Evolutionary conservation across 306 rosid genomes (phyloP).

Genomic region (Oemleria cerasiformis): DNA sequence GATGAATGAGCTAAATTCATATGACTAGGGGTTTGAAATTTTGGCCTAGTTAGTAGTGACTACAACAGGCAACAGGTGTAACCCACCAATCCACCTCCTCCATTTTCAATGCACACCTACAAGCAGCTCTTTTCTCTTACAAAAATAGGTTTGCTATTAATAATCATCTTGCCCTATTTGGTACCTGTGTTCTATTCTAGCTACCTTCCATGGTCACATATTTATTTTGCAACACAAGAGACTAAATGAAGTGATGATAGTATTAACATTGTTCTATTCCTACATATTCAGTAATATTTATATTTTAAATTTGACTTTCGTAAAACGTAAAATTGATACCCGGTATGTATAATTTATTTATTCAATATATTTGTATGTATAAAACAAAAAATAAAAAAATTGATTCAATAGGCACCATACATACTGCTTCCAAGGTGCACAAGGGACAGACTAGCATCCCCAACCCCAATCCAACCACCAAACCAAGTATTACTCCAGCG

Average conservation of each 20-base stretch:
- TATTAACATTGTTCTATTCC: not conserved
- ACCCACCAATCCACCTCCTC: slow-evolving; percentile 20
- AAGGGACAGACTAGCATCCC: too few species aligned
- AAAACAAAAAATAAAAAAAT: too few species aligned
- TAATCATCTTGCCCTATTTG: not conserved
- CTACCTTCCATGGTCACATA: not conserved
- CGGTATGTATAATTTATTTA: too few species aligned
- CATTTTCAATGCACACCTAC: not conserved
- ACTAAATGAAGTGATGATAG: not conserved
- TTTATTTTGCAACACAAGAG: not conserved
- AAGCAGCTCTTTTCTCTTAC: not conserved
- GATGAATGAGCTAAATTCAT: slow-evolving; percentile 27
- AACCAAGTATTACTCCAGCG: too few species aligned
- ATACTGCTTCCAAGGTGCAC: too few species aligned
- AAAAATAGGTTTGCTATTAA: not conserved
- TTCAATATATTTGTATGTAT: too few species aligned
- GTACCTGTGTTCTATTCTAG: not conserved
- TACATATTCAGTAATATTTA: too few species aligned
- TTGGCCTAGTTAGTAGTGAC: not conserved
- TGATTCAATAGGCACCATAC: too few species aligned
- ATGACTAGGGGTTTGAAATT: slow-evolving; percentile 22
- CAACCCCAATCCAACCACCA: too few species aligned
- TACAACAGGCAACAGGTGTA: slow-evolving; percentile 2
- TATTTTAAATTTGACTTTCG: too few species aligned
- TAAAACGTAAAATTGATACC: too few species aligned